Base-by-base conservation (phyloP, 2,329 filamentous ascomycete genomes). In the Aspergillus pseudotamarii region DNA sequence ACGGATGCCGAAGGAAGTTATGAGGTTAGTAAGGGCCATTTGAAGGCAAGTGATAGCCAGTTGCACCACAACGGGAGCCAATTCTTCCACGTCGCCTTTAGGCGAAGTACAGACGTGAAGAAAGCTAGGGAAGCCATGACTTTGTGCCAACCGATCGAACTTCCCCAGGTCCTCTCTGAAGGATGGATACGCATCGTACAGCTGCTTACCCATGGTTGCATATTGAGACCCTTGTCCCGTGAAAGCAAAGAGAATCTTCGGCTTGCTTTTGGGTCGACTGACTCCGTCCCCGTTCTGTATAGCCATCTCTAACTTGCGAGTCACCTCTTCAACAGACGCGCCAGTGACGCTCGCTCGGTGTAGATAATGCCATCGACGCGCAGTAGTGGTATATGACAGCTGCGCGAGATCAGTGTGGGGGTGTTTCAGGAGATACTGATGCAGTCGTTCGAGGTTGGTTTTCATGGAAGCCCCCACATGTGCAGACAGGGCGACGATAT, bases 381-480 rank as follows among this genome's bases (percentile, higher is more conserved):
- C 89, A 11, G 88, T 90, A 0, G 86, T 88, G 1, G 87, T 89
- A 75, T 91, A 91, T 0, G 88, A 84, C 1, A 91, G 76, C 63
- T 86, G 78, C 1, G 83, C 79, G 1, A 90, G 71, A 0, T 89
- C 86, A 16, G 14, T 50, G 26, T 16, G 23, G 19, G n/a, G 26
- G 14, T 30, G 19, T 30, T 50, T 36, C 34, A 36, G 5, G 34
- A 36, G 14, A 36, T 36, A 36, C 34, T 6, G 34, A 36, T 36
- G 34, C 34, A 36, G 12, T 36, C 34, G 34, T 36, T 36, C 34
- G 12, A 36, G 34, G 34, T 36, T 36, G 34, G 34, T 16, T 36
- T 14, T 36, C 34, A 36, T 6, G 12, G 34, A 36, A 36, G 34
- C 14, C 5, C 34, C 34, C 34, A 36, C 34, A 36, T 36, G 34